Evolutionary conservation across 768 basidiomycete species (phyloP), one percentile per base, ranked within the genome.

Genomic region (Ramaria rubella): DNA sequence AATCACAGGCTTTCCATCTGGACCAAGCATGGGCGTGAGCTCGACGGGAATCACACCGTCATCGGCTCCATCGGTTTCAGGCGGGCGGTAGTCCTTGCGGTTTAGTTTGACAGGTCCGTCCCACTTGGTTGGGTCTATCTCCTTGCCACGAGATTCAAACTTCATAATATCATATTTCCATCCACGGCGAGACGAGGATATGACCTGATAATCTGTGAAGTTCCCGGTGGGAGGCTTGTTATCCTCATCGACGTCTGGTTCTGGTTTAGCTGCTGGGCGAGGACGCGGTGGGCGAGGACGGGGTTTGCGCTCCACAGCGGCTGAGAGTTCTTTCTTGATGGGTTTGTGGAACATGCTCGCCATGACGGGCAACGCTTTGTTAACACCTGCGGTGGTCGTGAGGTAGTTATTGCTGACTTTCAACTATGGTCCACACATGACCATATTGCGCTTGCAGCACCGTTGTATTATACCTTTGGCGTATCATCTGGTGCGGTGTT

Each of bases 141-240:
- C 73, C 64, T 86, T 86, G 2, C 33, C 44, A 56, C 85, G 78
- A 31, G 84, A 82, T 68, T 89, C 84, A 68, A 94, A 91, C 70
- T 91, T 91, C 87, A 94, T 90, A 58, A 94, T 82, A 71, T 93
- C 88, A 77, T 91, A 90, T 67, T 87, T 90, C 89, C 90, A 92
- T 26, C 86, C 88, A 67, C 88, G 87, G 66, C 86, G 80, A 15
- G 82, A 80, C 27, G 86, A 86, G 6, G 88, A 88, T 69, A 90
- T 79, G 64, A 93, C 80, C 65, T 79, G 80, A 73, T 82, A 93
- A 67, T 92, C 90, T 60, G 81, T 78, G 72, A 73, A 91, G 0
- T 82, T 77, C 60, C 82, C 81, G 4, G 55, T 5, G 29, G 44
- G 45, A 3, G 23, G 23, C 8, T 19, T 21, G 11, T 27, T 38